phyloP scores from a whole-genome alignment of 306 rosid genomes.

The Ochetophila trinervis region DNA sequence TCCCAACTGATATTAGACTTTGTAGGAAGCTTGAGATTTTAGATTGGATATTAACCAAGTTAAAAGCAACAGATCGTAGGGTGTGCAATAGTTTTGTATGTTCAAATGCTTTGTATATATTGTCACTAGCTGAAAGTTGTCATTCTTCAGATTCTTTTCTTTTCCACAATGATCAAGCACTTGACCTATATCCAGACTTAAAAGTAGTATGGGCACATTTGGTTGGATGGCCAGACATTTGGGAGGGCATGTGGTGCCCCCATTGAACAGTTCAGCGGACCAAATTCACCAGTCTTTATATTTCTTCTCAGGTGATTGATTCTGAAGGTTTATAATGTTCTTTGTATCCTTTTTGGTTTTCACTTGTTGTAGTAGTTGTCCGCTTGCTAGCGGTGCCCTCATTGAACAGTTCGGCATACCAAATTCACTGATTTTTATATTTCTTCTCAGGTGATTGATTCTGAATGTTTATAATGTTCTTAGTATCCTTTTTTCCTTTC shows the following conservation, averaged over 20 bases:
- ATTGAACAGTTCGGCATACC: conserved; percentile 47
- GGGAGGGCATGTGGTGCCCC: conserved; percentile 96
- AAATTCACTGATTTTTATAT: conserved; percentile 81
- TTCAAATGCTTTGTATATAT: conserved; percentile 2
- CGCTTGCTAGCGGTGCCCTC: background rate
- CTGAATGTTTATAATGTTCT: no score
- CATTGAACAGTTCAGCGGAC: conserved; percentile 72
- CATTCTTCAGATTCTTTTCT: conserved; percentile 84
- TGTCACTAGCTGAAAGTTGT: conserved; percentile 12
- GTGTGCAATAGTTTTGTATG: conserved; percentile 33
- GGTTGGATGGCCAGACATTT: conserved; percentile 99
- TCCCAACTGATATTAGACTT: conserved; percentile 80
- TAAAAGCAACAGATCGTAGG: conserved; percentile 98
- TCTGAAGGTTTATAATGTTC: conserved; percentile 7
- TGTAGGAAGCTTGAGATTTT: conserved; percentile 99
- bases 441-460: conserved; percentile 69
- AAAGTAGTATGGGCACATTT: conserved; percentile 88
- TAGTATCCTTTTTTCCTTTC: no score
- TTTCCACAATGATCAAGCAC: conserved; percentile 98
- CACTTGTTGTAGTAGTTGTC: background rate
- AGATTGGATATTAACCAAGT: conserved; percentile 88
- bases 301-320: conserved; percentile 77
- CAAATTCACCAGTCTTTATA: conserved; percentile 79
- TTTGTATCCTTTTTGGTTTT: background rate
- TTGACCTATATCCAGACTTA: conserved; percentile 53